phyloP scores from a whole-genome alignment of 148 eudicot species.

The Mesembryanthemum crystallinum region DNA sequence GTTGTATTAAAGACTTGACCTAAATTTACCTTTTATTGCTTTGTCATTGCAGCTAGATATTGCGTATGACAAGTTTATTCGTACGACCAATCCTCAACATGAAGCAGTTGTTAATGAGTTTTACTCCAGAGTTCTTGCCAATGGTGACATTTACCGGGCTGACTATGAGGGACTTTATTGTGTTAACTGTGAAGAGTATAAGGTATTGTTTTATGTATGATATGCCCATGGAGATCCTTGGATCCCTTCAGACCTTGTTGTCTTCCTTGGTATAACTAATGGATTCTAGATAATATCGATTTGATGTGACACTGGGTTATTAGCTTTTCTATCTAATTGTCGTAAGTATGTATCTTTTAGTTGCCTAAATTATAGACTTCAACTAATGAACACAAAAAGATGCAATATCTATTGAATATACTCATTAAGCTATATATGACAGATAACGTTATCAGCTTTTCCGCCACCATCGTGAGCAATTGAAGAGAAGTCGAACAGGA shows the following conservation, averaged over 20 bases:
- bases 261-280: not conserved
- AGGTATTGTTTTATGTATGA: constrained; percentile 40
- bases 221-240: not conserved
- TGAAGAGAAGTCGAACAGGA: not conserved
- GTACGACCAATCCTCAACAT: constrained; percentile 80
- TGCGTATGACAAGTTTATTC: constrained; percentile 89
- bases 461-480: not conserved
- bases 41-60: constrained; percentile 67
- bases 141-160: constrained; percentile 91
- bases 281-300: not conserved
- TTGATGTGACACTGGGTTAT: not conserved
- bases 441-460: too few relatives aligned
- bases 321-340: not conserved
- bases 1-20: not conserved
- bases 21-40: constrained; percentile 10
- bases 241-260: not conserved
- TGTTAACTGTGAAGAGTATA: constrained; percentile 96
- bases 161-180: constrained; percentile 97
- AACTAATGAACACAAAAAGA: not conserved
- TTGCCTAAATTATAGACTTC: not conserved
- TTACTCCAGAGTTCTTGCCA: constrained; percentile 79
- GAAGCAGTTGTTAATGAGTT: constrained; percentile 90
- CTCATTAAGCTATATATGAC: not conserved
- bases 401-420: not conserved
- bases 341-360: not conserved